These are phyloP conservation scores for Leccinellum luteum DNA, from an alignment of 768 basidiomycete genomes.

Conservation along the genomic window DNA sequence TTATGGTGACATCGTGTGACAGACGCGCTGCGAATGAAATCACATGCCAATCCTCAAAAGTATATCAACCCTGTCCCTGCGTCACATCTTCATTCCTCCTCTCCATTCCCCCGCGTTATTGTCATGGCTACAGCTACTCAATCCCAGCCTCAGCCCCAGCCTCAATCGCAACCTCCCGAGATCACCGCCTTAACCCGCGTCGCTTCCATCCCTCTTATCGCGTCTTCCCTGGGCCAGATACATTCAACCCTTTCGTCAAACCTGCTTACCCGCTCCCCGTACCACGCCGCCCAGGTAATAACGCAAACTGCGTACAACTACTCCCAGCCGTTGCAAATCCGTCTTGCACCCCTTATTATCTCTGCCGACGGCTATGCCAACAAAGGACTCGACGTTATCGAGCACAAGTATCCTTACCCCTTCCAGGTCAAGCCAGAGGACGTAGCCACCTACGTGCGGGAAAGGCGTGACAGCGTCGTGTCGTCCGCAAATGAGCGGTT, in stretches of 20 bases:
- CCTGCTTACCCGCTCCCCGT: constrained; percentile 60
- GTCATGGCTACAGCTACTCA: constrained; percentile 38
- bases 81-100: constrained; percentile 6
- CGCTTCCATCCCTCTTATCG: constrained; percentile 71
- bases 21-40: constrained; percentile 16
- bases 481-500: constrained; percentile 58
- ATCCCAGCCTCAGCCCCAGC: constrained; percentile 19
- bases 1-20: constrained; percentile 24
- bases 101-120: not conserved
- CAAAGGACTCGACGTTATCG: constrained; percentile 70
- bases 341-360: constrained; percentile 62
- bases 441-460: constrained; percentile 56
- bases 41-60: constrained; percentile 21
- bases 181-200: constrained; percentile 63
- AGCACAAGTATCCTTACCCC: constrained; percentile 71
- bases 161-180: constrained; percentile 40
- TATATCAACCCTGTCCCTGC: constrained; percentile 29
- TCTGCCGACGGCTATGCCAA: constrained; percentile 67
- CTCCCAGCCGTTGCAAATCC: constrained; percentile 63
- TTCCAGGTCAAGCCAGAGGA: constrained; percentile 76
- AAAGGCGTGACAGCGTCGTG: constrained; percentile 52
- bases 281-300: constrained; percentile 60
- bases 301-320: constrained; percentile 57
- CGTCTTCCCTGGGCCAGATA: constrained; percentile 58
- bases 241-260: constrained; percentile 59